phyloP scores from a whole-genome alignment of 805 yeast genomes.

The Wickerhamiella occidentalis region DNA sequence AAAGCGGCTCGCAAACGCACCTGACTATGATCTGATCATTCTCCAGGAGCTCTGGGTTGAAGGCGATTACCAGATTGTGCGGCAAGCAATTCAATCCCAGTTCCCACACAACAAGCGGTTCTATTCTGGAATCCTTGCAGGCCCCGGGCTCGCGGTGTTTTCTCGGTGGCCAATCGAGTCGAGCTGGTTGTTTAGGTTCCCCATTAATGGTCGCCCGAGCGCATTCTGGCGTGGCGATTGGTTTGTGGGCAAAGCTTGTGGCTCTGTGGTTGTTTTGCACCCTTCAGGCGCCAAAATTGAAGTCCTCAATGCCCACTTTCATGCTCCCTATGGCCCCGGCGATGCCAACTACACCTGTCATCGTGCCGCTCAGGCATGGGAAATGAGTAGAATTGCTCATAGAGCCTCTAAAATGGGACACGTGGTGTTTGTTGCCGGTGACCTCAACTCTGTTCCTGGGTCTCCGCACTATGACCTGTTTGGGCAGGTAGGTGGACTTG shows the following conservation, averaged over 20 bases:
- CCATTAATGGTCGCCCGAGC: constrained; percentile 86
- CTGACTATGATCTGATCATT: constrained; percentile 65
- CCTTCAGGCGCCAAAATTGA: constrained; percentile 45
- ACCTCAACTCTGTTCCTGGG: constrained; percentile 79
- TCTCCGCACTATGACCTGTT: constrained; percentile 69
- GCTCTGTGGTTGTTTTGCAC: constrained; percentile 56
- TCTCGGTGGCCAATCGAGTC: constrained; percentile 74
- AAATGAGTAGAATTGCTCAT: constrained; percentile 55
- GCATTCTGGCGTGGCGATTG: constrained; percentile 95
- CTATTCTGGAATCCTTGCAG: constrained; percentile 74
- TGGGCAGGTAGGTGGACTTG: constrained; percentile 52
- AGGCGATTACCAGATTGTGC: constrained; percentile 66
- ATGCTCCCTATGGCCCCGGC: constrained; percentile 87
- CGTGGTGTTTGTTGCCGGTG: constrained; percentile 84
- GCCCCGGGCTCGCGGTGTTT: constrained; percentile 83
- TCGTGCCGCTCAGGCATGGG: constrained; percentile 95
- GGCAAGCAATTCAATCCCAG: constrained; percentile 31
- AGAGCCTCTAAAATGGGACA: constrained; percentile 61
- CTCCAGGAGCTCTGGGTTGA: constrained; percentile 92
- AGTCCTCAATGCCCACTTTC: constrained; percentile 85
- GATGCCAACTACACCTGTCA: constrained; percentile 87
- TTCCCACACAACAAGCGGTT: constrained; percentile 62
- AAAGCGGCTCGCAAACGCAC: constrained; percentile 35
- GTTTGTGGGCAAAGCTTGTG: constrained; percentile 87
- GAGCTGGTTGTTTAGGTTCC: constrained; percentile 71